Base-by-base conservation (phyloP, 108 stramenopile genomes). In the Fragilariopsis cylindrus region DNA sequence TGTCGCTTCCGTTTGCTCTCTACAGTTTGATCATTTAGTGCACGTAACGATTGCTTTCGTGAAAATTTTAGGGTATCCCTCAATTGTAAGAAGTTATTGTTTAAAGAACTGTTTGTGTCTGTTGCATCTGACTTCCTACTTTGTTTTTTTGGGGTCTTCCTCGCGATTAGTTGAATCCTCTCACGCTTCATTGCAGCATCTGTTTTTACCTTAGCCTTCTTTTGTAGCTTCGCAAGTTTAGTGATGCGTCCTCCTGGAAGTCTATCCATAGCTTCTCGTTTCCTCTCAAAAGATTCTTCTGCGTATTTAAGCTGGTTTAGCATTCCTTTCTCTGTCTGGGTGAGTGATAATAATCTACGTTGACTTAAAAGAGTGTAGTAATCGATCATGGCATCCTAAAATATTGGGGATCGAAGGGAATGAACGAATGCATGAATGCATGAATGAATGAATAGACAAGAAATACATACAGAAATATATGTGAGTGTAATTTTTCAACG, bases 331-430 rank as follows among this genome's bases (percentile, higher is more conserved):
- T 71, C 67, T 48, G 81, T 88, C 48, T 72, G 58, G 5, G 65
- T 70, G 0, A 93, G 72, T 7, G 84, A 65, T 16, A 68, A 52
- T 52, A 91, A 70, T 21, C 89, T 84, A 6, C 70, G 55, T 65
- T 90, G 87, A 18, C 87, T 84, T 55, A 92, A 69, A 50, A 89
- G 64, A n/a, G 75, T 19, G 71, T 86, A 87, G 65, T 96, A 96
- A 39, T 86, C 75, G 13, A 96, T 65, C 47, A 96, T 65, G 30
- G 30, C 30, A 30, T 30, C 30, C 30, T 30, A 30, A 30, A 30
- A 30, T 30, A 30, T 30, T 30, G 30, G 30, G 30, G 30, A 30
- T 30, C 30, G 2, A 30, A 30, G 30, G 30, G 30, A 30, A 30
- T 30, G 30, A 30, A 30, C 30, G 30, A 30, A 30, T 30, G 30